Base-by-base conservation (phyloP, 2,329 filamentous ascomycete species). In the Fusarium sp. region DNA sequence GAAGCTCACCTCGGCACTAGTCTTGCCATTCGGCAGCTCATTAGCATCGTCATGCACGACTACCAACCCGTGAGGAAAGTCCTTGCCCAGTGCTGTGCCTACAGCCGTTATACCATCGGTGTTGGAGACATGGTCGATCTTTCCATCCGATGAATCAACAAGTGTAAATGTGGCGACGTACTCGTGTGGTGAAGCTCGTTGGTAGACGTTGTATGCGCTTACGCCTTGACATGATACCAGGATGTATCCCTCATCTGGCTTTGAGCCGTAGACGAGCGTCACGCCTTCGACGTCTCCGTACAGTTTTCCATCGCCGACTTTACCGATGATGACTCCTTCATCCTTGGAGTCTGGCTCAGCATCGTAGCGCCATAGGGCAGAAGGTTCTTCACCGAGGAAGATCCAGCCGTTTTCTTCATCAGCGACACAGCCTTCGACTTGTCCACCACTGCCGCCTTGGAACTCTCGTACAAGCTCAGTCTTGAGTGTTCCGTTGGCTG, bases 1-100 rank as follows among this genome's bases (percentile, higher is more conserved):
- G 70, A 85, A 87, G 61, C 83, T 85, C 1, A 84, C 83, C 63
- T 83, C 77, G 0, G 77, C 76, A 23, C 81, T 84, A 1, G 83
- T 84, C 6, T 80, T 79, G 1, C 84, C 84, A 8, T 73, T 80
- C 0, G 80, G 76, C 10, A 85, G 73, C 75, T 86, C 81, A 59
- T 87, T 88, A 4, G 83, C 82, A 73, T 88, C 85, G 65, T 87
- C 85, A 60, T 87, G 85, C 14, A 84, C 81, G 6, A 87, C 84
- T 4, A 87, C 69, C 25, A 87, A 46, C 0, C 85, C 84, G 10
- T 75, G 70, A 0, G 81, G 81, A 53, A 83, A 84, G 23, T 79
- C 77, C 19, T 67, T 70, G 30, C 83, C 83, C 41, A 87, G 74
- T 1, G 70, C 76, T 1, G 78, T 79, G 0, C 84, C 82, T 6